Conservation (phyloP, 768 basidiomycete species). For the Podaxis sp. region DNA sequence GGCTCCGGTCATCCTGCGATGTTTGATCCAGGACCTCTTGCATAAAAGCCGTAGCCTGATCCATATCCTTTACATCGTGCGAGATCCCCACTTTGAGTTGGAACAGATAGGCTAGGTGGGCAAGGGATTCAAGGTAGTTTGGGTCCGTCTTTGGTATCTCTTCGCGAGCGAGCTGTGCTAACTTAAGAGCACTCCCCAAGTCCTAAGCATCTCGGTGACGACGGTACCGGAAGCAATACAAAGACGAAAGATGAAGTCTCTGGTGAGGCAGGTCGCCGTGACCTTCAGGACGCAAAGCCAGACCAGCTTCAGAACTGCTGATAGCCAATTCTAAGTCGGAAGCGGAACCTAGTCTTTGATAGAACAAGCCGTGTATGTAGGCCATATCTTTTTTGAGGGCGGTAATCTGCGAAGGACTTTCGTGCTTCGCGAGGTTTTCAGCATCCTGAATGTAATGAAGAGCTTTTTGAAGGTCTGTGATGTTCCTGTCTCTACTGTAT, state of each 20-base stretch:
- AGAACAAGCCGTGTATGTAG: not conserved
- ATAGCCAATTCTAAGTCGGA: not conserved
- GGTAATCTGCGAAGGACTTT: not conserved
- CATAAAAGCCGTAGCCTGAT: too few relatives aligned
- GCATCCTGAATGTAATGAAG: not conserved
- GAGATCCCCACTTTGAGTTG: too few relatives aligned
- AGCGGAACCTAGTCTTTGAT: not conserved
- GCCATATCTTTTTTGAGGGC: not conserved
- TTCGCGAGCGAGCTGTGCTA: too few relatives aligned
- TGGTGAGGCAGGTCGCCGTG: not conserved
- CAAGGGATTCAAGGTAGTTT: too few relatives aligned
- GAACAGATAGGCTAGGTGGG: too few relatives aligned
- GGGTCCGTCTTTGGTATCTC: too few relatives aligned
- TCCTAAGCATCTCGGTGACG: not conserved
- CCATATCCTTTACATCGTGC: too few relatives aligned
- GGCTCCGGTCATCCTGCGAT: too few relatives aligned
- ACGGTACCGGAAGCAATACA: not conserved
- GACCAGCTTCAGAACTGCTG: not conserved
- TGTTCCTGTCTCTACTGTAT: too few relatives aligned
- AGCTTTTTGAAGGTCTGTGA: not conserved
- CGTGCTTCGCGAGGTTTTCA: not conserved
- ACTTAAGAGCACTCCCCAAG: not conserved
- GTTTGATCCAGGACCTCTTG: too few relatives aligned
- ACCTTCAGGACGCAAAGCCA: not conserved
- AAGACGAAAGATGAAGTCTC: not conserved